Base-by-base conservation (phyloP, 768 basidiomycete species). In the Daedalea quercina region DNA sequence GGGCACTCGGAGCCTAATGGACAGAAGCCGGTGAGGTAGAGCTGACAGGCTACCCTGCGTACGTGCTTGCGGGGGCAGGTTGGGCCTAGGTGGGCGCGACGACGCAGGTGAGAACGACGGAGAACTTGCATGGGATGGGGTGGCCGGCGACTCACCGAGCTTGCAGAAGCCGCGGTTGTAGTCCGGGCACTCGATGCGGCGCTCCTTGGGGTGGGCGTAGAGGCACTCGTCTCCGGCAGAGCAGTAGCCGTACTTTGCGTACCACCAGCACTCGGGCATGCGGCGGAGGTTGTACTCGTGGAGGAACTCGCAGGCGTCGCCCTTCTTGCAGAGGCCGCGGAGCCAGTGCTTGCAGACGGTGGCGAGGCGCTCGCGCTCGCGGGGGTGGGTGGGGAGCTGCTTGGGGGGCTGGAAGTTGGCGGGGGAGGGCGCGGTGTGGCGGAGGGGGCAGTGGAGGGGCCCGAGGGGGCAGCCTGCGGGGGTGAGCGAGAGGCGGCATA, bases 191-290 rank as follows among this genome's bases (percentile, higher is more conserved):
- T 95, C 94, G 3, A 90, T 82, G 53, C 84, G 80, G 47, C 94
- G 79, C 69, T 94, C 91, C 67, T 93, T 91, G 12, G 92, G 93
- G 65, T 95, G 92, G 15, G 91, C 90, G 67, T 98, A 99, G 59
- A 99, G 75, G 67, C 96, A 99, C 69, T 98, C 94, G 60, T 95
- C 94, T 52, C 96, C 95, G 19, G 94, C 87, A 23, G 91, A 90
- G 68, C 96, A 98, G 69, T 94, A 98, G 15, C 96, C 96, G 63
- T 93, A 94, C 69, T 95, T 96, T 48, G 91, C 91, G 68, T 85
- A 97, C 94, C 94, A 98, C 87, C 93, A 96, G 64, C 96, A 98
- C 67, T 97, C 92, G 6, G 96, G 96, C 94, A 98, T 98, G 55
- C 91, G 86, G 54, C 96, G 75, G 47, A 99, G 78, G 67, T 98